A percentile compares a stretch with the other conserved stretches of the same genome.
Conservation (phyloP, 2,329 filamentous ascomycete genomes). For the Sporothrix schenckii region DNA sequence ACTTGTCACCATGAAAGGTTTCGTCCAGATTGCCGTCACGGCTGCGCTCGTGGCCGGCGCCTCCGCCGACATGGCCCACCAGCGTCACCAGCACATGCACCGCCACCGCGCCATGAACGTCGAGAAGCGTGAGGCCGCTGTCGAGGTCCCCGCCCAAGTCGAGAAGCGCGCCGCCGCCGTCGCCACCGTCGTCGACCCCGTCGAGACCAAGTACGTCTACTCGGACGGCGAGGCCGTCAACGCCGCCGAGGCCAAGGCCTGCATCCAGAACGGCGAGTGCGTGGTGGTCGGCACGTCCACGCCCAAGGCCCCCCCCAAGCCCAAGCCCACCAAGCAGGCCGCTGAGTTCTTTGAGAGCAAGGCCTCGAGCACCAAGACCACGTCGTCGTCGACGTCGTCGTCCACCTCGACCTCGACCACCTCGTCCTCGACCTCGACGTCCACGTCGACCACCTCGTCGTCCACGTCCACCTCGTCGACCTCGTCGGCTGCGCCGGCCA, state of each 20-base stretch:
- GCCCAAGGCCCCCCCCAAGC: constrained; percentile 52
- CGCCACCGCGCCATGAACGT: constrained; percentile 49
- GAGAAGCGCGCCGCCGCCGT: constrained; percentile 55
- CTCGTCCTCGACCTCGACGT: constrained; percentile 13
- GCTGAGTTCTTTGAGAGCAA: constrained; percentile 58
- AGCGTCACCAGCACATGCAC: constrained; percentile 60
- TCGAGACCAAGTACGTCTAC: constrained; percentile 68
- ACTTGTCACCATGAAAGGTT: constrained; percentile 52
- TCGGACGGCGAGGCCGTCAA: constrained; percentile 66
- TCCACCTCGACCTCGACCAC: constrained; percentile 34
- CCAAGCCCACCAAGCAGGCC: constrained; percentile 45
- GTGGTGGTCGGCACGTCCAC: constrained; percentile 63
- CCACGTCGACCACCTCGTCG: constrained; percentile 20
- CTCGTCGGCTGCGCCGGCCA: constrained; percentile 38
- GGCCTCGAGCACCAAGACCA: constrained; percentile 35
- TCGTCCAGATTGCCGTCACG: constrained; percentile 55
- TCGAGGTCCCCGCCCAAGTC: constrained; percentile 36
- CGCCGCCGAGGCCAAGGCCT: constrained; percentile 67
- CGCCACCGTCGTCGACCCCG: constrained; percentile 61
- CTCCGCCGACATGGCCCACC: constrained; percentile 57
- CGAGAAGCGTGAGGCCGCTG: constrained; percentile 55
- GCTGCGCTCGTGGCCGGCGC: constrained; percentile 57
- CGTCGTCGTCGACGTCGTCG: constrained; percentile 37
- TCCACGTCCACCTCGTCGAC: neutral
- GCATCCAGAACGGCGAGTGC: constrained; percentile 72